phyloP scores from a whole-genome alignment of 2,329 filamentous ascomycete species.

The Aspergillus arachidicola region DNA sequence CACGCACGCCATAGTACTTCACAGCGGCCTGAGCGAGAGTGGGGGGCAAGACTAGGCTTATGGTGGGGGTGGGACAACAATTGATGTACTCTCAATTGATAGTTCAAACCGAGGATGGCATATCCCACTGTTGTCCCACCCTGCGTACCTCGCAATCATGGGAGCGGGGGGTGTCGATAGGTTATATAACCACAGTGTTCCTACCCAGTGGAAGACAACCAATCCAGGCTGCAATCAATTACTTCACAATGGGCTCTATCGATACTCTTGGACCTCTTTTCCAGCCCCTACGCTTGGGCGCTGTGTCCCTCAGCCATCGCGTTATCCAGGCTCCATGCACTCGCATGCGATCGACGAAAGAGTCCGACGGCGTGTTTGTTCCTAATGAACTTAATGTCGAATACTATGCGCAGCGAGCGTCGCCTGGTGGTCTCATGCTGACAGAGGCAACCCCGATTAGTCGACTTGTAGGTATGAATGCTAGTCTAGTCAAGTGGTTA shows the following conservation, averaged over 20 bases:
- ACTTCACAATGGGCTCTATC: slow-evolving; percentile 25
- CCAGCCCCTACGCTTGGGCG: slow-evolving; percentile 39
- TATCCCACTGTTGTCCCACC: neutral
- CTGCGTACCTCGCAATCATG: neutral
- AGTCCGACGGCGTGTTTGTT: slow-evolving; percentile 15
- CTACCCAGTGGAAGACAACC: rapidly evolving
- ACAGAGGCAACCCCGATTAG: slow-evolving; percentile 39
- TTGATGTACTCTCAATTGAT: neutral
- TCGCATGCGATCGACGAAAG: slow-evolving; percentile 30
- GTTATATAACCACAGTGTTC: neutral
- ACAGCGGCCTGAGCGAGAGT: neutral
- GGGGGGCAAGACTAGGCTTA: neutral
- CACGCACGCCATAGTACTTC: too few species aligned
- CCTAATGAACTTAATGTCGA: slow-evolving; percentile 32
- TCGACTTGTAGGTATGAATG: slow-evolving; percentile 20
- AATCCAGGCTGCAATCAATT: neutral
- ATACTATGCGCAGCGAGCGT: slow-evolving; percentile 38
- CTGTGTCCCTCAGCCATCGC: slow-evolving; percentile 28
- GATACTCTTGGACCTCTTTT: slow-evolving; percentile 24
- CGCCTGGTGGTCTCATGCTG: slow-evolving; percentile 35
- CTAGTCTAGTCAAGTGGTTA: neutral
- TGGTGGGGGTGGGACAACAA: neutral
- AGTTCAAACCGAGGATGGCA: neutral
- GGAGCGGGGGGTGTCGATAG: neutral
- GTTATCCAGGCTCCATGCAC: slow-evolving; percentile 31